Conservation (phyloP, 305 asterid genomes). For the Ajuga reptans region DNA sequence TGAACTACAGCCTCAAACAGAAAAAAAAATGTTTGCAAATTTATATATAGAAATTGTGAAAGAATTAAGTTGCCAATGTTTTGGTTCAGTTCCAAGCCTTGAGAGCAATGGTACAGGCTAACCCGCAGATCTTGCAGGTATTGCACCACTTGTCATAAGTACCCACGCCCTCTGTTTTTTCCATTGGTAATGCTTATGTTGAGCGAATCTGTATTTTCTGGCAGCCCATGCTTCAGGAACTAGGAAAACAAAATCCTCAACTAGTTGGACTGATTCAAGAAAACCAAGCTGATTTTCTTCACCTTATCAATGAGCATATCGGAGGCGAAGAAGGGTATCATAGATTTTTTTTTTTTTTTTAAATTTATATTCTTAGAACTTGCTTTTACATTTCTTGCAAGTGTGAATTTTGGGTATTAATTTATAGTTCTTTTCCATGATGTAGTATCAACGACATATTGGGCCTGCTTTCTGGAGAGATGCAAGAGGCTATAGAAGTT, state of each 20-base stretch:
- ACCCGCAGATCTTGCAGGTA: constrained; percentile 91
- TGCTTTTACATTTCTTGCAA: not conserved
- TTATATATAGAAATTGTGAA: not conserved
- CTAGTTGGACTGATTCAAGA: constrained; percentile 70
- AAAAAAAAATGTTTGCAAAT: not conserved
- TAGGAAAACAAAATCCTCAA: constrained; percentile 85
- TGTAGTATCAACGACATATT: constrained; percentile 34
- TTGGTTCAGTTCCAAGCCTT: constrained; percentile 70
- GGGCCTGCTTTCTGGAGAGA: constrained; percentile 55
- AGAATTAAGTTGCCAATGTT: constrained; percentile 12
- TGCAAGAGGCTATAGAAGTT: constrained; percentile 59
- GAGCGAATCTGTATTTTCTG: constrained; percentile 18
- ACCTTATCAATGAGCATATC: constrained; percentile 70
- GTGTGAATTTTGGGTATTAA: not conserved
- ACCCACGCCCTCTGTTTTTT: not conserved
- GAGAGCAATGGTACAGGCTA: constrained; percentile 89
- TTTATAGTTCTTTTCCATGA: constrained; percentile 1
- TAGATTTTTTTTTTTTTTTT: not conserved
- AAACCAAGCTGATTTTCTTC: constrained; percentile 78
- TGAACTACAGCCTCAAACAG: not conserved
- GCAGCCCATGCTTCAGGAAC: constrained; percentile 92
- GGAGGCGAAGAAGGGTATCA: constrained; percentile 79
- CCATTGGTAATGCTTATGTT: not conserved
- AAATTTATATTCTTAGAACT: not conserved
- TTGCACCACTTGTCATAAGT: not conserved